Conservation (phyloP, 768 basidiomycete species). For the Trametes cinnabarina region DNA sequence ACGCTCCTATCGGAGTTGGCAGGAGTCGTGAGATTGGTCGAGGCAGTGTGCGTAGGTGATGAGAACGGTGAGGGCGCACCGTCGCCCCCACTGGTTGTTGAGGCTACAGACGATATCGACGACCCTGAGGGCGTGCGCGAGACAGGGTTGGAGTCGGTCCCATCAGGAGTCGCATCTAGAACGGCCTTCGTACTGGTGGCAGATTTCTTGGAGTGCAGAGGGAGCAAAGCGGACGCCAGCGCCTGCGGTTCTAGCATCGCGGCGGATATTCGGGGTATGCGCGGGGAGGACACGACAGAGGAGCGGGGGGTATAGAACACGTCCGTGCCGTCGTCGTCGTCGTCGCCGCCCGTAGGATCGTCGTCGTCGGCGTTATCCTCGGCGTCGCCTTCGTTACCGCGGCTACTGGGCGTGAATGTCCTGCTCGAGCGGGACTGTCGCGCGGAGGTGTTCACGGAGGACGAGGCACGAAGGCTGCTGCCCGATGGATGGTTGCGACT, state of each 20-base stretch:
- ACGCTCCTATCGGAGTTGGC: conserved; percentile 24
- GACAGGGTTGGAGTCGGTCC: conserved; percentile 21
- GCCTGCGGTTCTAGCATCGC: conserved; percentile 30
- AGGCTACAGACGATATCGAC: conserved; percentile 33
- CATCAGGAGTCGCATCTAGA: conserved; percentile 18
- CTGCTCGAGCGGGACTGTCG: conserved; percentile 15
- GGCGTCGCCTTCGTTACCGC: conserved; percentile 20
- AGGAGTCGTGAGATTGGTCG: conserved; percentile 37
- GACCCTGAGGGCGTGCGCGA: conserved; percentile 37
- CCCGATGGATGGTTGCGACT: background rate
- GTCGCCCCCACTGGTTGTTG: conserved; percentile 15
- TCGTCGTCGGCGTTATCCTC: conserved; percentile 18
- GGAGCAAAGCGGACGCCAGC: conserved; percentile 27
- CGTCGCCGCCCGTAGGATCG: too few relatives aligned
- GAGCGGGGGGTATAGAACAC: conserved; percentile 59
- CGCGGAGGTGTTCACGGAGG: conserved; percentile 11
- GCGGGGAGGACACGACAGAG: conserved; percentile 45
- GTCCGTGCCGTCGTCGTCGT: conserved; percentile 42
- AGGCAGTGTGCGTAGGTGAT: conserved; percentile 38
- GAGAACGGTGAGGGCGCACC: conserved; percentile 35
- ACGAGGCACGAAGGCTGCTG: background rate
- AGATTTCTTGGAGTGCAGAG: conserved; percentile 26
- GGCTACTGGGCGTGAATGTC: conserved; percentile 15
- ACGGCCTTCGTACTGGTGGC: conserved; percentile 15
- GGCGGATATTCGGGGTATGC: conserved; percentile 41